These are phyloP conservation scores for Backusella parvicylindrica DNA, from an alignment of 192 early-diverging fungal genomes.

Conservation along the genomic window DNA sequence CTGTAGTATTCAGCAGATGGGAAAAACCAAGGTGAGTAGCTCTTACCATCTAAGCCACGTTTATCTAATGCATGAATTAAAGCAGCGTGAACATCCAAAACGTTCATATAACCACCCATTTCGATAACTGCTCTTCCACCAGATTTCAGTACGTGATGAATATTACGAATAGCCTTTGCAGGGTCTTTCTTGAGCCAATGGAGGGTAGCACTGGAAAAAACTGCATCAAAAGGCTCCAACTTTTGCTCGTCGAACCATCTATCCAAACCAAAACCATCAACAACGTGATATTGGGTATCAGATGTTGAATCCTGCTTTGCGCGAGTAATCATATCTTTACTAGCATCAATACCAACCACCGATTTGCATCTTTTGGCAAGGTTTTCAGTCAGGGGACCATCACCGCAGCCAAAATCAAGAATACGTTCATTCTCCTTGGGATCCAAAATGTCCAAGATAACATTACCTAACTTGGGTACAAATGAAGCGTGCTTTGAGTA, in stretches of 20 bases:
- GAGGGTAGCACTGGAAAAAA: slow-evolving; percentile 68
- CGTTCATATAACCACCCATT: slow-evolving; percentile 50
- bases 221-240: slow-evolving; percentile 55
- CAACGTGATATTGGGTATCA: slow-evolving; percentile 34
- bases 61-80: slow-evolving; percentile 38
- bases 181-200: slow-evolving; percentile 72
- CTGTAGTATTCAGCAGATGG: slow-evolving; percentile 46
- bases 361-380: slow-evolving; percentile 39
- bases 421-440: slow-evolving; percentile 52
- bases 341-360: slow-evolving; percentile 61
- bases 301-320: slow-evolving; percentile 33
- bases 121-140: slow-evolving; percentile 61
- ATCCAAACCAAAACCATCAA: slow-evolving; percentile 51
- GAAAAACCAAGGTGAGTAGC: slow-evolving; percentile 45
- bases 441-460: slow-evolving; percentile 48
- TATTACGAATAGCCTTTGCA: slow-evolving; percentile 53
- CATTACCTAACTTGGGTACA: slow-evolving; percentile 46
- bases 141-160: slow-evolving; percentile 46
- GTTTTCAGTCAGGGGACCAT: slow-evolving; percentile 56
- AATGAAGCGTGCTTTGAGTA: slow-evolving; percentile 56
- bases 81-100: slow-evolving; percentile 32
- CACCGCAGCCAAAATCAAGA: slow-evolving; percentile 69
- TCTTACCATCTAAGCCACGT: slow-evolving; percentile 38
- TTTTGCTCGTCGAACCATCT: slow-evolving; percentile 34
- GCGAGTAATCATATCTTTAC: slow-evolving; percentile 53